Evolutionary conservation across 1,139 yeast genomes (phyloP).

Genomic region (Kurtzmaniella quercitrusa): DNA sequence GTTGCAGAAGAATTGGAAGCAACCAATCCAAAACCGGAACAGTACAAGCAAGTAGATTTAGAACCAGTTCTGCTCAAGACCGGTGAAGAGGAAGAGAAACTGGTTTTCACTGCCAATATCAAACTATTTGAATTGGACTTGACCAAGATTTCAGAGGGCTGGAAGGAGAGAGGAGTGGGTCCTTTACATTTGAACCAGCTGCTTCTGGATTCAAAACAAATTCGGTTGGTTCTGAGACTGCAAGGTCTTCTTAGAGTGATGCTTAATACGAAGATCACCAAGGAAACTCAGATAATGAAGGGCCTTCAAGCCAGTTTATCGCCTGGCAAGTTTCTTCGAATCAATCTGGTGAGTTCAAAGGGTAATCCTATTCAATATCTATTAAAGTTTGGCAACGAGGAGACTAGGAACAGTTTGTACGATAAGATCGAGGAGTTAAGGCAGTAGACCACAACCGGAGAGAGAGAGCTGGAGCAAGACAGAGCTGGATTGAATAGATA

Average conservation of each 20-base stretch:
- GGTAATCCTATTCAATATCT: constrained; percentile 80
- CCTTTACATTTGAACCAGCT: constrained; percentile 71
- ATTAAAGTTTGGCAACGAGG: constrained; percentile 62
- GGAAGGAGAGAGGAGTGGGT: constrained; percentile 97
- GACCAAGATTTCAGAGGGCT: constrained; percentile 62
- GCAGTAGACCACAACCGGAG: constrained; percentile 9
- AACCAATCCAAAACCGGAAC: constrained; percentile 21
- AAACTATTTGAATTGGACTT: constrained; percentile 76
- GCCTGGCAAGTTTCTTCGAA: constrained; percentile 75
- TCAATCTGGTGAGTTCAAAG: constrained; percentile 46
- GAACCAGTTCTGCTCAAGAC: constrained; percentile 60
- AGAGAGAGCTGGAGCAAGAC: too few relatives aligned
- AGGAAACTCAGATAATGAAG: constrained; percentile 54
- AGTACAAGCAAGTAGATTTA: constrained; percentile 48
- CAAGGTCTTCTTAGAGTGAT: constrained; percentile 82
- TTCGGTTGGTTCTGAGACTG: constrained; percentile 83
- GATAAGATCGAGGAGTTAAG: constrained; percentile 46
- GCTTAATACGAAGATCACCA: constrained; percentile 64
- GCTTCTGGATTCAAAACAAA: constrained; percentile 24
- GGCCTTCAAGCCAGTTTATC: constrained; percentile 85
- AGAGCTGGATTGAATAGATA: background rate
- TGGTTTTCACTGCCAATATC: constrained; percentile 66
- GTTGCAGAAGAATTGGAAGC: constrained; percentile 2
- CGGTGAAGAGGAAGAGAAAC: constrained; percentile 85
- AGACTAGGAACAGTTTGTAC: constrained; percentile 55